These are phyloP conservation scores for Boletus edulis DNA, from an alignment of 768 basidiomycete species.

Conservation along the genomic window DNA sequence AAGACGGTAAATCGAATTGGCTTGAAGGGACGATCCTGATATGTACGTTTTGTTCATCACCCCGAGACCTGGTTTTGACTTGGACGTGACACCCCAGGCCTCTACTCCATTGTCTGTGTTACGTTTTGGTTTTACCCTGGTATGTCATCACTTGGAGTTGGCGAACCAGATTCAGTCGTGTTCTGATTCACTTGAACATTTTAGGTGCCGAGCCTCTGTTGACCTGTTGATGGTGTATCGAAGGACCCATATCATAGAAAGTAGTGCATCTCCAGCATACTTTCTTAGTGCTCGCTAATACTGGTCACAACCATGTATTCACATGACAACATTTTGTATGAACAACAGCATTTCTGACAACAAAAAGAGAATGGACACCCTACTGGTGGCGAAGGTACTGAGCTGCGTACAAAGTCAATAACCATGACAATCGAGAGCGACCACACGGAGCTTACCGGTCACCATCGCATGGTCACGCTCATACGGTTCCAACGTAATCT, in stretches of 20 bases:
- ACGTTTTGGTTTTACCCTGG: conserved; percentile 55
- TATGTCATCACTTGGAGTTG: conserved; percentile 14
- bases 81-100: conserved; percentile 30
- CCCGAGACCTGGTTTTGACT: too few species aligned
- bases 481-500: conserved; percentile 93
- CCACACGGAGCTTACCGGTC: conserved; percentile 44
- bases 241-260: too few species aligned
- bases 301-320: too few species aligned
- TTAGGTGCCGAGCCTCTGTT: neutral
- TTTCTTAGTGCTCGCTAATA: too few species aligned
- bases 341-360: too few species aligned
- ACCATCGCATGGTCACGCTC: conserved; percentile 93
- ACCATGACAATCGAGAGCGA: too few species aligned
- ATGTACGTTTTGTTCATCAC: conserved; percentile 34
- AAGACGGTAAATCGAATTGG: conserved; percentile 90
- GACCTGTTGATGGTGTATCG: too few species aligned
- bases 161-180: neutral
- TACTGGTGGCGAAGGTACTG: too few species aligned
- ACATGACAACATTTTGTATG: too few species aligned
- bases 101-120: conserved; percentile 58
- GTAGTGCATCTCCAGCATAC: too few species aligned
- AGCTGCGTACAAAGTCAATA: too few species aligned
- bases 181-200: conserved; percentile 5
- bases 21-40: conserved; percentile 83
- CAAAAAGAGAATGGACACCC: too few species aligned